A percentile compares a stretch with the other conserved stretches of the same genome.
phyloP scores from a whole-genome alignment of 2,329 filamentous ascomycete genomes.

The Neofusicoccum parvum region DNA sequence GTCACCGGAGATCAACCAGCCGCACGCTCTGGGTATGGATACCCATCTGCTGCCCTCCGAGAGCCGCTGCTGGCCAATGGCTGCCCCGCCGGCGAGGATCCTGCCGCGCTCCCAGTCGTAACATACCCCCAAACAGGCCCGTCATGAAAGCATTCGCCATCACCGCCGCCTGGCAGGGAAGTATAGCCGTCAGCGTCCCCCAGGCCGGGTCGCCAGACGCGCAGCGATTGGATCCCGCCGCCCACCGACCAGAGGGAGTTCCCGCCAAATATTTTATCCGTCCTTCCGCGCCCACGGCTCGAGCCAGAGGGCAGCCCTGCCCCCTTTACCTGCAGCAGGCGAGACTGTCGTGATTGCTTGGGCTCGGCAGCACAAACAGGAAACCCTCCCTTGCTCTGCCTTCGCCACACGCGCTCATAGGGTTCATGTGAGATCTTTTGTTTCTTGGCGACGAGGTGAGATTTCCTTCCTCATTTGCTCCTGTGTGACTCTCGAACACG shows the following conservation, averaged over 20 bases:
- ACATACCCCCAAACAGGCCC: background rate
- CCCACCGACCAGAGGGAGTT: background rate
- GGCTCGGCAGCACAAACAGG: conserved; percentile 2
- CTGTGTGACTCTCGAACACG: conserved; percentile 4
- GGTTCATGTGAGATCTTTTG: background rate
- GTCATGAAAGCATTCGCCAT: background rate
- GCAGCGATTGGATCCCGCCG: background rate
- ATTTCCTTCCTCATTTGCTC: conserved; percentile 7
- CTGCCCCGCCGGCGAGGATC: background rate
- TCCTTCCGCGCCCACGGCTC: conserved; percentile 2
- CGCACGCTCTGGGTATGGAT: conserved; percentile 9
- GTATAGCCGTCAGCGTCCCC: conserved; percentile 7
- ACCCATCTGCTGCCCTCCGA: background rate
- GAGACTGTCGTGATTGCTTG: background rate
- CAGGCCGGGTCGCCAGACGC: background rate
- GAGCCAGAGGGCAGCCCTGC: conserved; percentile 9
- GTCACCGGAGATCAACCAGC: conserved; percentile 1
- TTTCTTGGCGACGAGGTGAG: background rate
- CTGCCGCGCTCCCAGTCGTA: background rate
- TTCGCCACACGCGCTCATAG: background rate
- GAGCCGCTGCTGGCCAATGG: background rate
- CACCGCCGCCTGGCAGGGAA: conserved; percentile 10
- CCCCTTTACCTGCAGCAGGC: conserved; percentile 5
- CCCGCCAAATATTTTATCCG: background rate
- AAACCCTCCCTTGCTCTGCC: conserved; percentile 9